Conservation (phyloP, 805 yeast genomes). For the Nakazawaea wyomingensis region DNA sequence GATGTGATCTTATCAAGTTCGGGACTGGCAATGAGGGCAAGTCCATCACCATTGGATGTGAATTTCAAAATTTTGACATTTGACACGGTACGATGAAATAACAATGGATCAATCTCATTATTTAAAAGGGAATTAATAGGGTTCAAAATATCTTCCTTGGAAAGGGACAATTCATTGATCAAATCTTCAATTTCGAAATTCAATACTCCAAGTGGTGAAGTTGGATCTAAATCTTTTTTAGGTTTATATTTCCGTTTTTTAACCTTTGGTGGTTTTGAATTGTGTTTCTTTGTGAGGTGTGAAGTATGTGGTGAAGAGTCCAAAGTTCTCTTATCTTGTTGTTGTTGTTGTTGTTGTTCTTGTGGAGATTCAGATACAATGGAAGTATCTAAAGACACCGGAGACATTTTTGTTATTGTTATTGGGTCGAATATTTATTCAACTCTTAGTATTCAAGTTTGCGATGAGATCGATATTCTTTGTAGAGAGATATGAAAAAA, state of each 20-base stretch:
- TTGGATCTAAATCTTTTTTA: slow-evolving; percentile 61
- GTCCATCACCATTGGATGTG: slow-evolving; percentile 83
- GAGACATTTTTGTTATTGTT: slow-evolving; percentile 5
- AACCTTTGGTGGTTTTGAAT: slow-evolving; percentile 16
- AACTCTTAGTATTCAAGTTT: no score
- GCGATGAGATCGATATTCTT: no score
- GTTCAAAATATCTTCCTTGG: slow-evolving; percentile 47
- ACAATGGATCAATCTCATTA: slow-evolving; percentile 39
- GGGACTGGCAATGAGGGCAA: slow-evolving; percentile 72
- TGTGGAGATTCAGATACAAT: neutral
- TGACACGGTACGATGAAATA: slow-evolving; percentile 53
- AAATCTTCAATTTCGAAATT: slow-evolving; percentile 66
- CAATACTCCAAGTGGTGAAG: slow-evolving; percentile 77
- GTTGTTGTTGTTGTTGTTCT: neutral
- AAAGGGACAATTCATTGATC: slow-evolving; percentile 35
- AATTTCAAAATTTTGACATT: slow-evolving; percentile 54
- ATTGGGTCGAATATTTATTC: no score
- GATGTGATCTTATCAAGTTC: no score
- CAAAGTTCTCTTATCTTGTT: neutral
- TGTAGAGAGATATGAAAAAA: neutral
- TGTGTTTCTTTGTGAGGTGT: neutral
- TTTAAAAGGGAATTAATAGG: slow-evolving; percentile 65
- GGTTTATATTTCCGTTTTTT: slow-evolving; percentile 50
- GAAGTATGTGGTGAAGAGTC: slow-evolving; percentile 9
- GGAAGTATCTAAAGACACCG: slow-evolving; percentile 7